A percentile compares a stretch with the other conserved stretches of the same genome.
Evolutionary conservation across 2,329 filamentous ascomycete genomes (phyloP).

Genomic region (Leptographium procerum): DNA sequence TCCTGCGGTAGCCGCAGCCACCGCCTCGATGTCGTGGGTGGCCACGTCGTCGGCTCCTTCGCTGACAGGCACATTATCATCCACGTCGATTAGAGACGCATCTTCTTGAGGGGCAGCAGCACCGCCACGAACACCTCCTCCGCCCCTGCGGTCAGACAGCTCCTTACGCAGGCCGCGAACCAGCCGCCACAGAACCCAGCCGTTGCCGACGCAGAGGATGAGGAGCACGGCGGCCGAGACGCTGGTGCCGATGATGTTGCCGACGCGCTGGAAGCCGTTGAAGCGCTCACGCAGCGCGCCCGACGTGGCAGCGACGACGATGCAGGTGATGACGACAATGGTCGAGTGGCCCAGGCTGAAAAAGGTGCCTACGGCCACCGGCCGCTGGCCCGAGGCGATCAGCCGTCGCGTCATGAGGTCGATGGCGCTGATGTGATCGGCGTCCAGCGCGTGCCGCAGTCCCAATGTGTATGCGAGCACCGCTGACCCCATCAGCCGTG

Average conservation of each 20-base stretch:
- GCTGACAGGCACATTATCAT: too few species aligned
- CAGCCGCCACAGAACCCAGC: constrained; percentile 73
- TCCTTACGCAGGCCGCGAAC: constrained; percentile 55
- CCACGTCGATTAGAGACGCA: background rate
- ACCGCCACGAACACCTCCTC: constrained; percentile 11
- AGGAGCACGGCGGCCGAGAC: constrained; percentile 78
- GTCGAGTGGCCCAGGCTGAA: constrained; percentile 92
- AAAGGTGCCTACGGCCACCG: constrained; percentile 86
- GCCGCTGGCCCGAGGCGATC: constrained; percentile 71
- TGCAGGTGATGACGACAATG: constrained; percentile 79
- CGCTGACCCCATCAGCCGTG: constrained; percentile 62
- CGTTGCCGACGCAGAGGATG: constrained; percentile 70
- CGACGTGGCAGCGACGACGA: constrained; percentile 84
- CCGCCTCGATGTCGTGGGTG: constrained; percentile 5
- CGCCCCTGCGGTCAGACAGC: constrained; percentile 31
- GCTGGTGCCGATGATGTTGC: constrained; percentile 80
- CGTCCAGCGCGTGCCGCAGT: constrained; percentile 88
- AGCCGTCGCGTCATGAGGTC: constrained; percentile 89
- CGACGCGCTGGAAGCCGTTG: constrained; percentile 65
- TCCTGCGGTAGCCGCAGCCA: background rate
- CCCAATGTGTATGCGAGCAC: constrained; percentile 81
- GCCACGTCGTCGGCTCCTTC: constrained; percentile 9
- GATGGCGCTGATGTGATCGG: constrained; percentile 81
- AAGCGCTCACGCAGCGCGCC: constrained; percentile 74
- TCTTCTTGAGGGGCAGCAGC: too few species aligned